Evolutionary conservation across 1,284 basidiomycete species (phyloP).

Genomic region (Rhodotorula sp.): DNA sequence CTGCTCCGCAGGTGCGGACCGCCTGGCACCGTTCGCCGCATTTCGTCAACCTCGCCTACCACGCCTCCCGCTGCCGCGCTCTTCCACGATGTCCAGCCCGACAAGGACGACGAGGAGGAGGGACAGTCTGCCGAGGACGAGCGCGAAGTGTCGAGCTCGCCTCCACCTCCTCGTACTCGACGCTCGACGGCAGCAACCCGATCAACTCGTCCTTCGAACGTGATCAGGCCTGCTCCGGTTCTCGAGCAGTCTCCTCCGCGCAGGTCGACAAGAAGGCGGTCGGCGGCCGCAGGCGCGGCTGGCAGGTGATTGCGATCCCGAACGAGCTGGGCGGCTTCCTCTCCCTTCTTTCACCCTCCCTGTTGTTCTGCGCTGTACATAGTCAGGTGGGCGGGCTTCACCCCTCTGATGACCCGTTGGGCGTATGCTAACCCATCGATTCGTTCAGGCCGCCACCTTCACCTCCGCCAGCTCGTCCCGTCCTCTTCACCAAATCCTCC

Average conservation of each 20-base stretch:
- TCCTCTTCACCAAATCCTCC: too few species aligned
- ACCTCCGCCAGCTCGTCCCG: too few species aligned
- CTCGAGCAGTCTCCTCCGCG: slow-evolving; percentile 7
- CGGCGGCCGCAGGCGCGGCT: background rate
- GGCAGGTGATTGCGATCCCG: background rate
- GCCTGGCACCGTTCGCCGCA: background rate
- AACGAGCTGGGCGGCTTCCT: too few species aligned
- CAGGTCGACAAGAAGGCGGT: background rate
- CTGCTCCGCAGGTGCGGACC: slow-evolving; percentile 9
- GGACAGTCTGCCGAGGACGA: background rate
- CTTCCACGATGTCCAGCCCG: background rate
- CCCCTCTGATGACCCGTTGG: too few species aligned
- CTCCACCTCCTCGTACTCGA: background rate
- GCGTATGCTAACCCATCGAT: too few species aligned
- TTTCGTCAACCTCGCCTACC: background rate
- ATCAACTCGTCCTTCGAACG: background rate
- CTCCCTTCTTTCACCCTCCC: too few species aligned
- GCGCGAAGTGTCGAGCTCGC: background rate
- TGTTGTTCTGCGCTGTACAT: too few species aligned
- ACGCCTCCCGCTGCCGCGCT: too few species aligned
- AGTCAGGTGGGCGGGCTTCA: too few species aligned
- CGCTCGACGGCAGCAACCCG: background rate
- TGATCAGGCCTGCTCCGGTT: background rate
- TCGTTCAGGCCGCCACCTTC: too few species aligned
- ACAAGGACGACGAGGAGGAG: background rate